Percentiles rank a stretch among this genome's conserved stretches.
These are phyloP conservation scores for Gamsiella multidivaricata DNA, from an alignment of 192 early-diverging fungal species.

Conservation along the genomic window DNA sequence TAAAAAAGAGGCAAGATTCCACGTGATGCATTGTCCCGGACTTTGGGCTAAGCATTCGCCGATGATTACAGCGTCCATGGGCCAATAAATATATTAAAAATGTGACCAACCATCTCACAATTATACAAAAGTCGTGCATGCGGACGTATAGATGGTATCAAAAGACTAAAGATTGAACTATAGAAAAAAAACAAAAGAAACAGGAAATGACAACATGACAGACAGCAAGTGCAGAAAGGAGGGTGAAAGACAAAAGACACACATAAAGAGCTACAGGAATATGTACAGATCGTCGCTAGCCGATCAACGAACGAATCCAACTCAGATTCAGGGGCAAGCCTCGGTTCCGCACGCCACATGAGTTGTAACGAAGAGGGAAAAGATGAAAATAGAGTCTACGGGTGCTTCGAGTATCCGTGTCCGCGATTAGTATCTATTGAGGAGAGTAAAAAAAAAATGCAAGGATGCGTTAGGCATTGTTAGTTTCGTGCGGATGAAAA, in stretches of 20 bases:
- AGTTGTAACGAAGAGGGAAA: background rate
- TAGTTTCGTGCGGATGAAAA: background rate
- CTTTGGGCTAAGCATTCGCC: no score
- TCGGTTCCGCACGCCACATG: no score
- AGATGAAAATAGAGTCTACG: background rate
- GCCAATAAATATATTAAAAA: no score
- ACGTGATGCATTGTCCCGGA: no score
- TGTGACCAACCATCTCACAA: background rate
- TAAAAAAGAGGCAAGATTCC: no score
- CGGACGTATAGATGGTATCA: background rate
- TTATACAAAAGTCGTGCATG: background rate
- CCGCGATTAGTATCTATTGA: slow-evolving; percentile 21
- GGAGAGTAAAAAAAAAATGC: background rate
- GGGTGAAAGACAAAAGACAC: no score
- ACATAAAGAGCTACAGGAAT: no score
- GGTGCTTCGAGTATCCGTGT: background rate
- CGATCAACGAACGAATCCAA: background rate
- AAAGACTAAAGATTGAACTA: background rate
- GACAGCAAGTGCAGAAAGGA: slow-evolving; percentile 1
- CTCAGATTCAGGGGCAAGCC: no score
- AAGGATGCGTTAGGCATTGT: background rate
- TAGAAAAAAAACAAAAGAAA: background rate
- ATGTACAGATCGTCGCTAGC: slow-evolving; percentile 21
- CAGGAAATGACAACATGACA: background rate
- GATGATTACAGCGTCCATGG: no score